A percentile compares a stretch with the other conserved stretches of the same genome.
Conservation (phyloP, 306 rosid genomes). For the Glycyrrhiza uralensis region DNA sequence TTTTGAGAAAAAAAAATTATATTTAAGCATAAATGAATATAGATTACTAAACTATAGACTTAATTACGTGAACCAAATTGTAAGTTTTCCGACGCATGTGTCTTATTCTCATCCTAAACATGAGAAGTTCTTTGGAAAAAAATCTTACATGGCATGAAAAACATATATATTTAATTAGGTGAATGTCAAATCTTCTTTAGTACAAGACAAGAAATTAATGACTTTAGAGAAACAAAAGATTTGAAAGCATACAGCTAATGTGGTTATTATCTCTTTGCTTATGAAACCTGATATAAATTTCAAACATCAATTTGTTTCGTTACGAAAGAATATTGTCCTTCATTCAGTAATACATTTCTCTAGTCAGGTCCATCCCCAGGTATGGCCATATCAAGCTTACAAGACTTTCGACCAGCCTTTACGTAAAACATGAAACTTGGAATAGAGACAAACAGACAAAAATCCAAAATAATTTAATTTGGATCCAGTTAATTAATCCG, state of each 20-base stretch:
- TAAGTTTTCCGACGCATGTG: too few relatives aligned
- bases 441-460: neutral
- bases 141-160: too few relatives aligned
- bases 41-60: too few relatives aligned
- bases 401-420: neutral
- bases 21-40: too few relatives aligned
- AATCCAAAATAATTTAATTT: neutral
- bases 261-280: neutral
- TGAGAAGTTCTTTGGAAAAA: too few relatives aligned
- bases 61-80: too few relatives aligned
- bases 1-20: too few relatives aligned
- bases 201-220: too few relatives aligned
- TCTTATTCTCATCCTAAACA: too few relatives aligned
- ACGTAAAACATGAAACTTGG: neutral
- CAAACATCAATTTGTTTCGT: neutral
- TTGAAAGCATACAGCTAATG: neutral
- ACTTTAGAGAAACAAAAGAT: neutral
- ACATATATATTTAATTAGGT: too few relatives aligned
- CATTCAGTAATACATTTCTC: neutral
- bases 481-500: neutral
- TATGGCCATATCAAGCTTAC: neutral
- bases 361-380: neutral
- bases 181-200: too few relatives aligned
- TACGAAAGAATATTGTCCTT: neutral
- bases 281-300: neutral